Evolutionary conservation across 2,329 filamentous ascomycete species (phyloP).

Genomic region (Elsinoe fawcettii): DNA sequence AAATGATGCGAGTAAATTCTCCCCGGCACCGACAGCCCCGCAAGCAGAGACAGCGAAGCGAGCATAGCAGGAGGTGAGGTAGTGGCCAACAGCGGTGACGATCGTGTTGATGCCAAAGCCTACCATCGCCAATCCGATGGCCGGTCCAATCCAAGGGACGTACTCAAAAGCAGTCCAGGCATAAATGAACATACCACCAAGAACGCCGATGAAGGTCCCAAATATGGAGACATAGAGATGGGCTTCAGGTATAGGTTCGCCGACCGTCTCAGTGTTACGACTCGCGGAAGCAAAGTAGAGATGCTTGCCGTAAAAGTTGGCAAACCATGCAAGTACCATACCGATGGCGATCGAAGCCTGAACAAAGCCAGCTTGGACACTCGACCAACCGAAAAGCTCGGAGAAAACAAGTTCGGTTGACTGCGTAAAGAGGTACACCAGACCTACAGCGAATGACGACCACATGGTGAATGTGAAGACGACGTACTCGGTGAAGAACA

Average conservation of each 20-base stretch:
- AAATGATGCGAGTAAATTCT: constrained; percentile 43
- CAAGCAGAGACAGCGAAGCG: constrained; percentile 44
- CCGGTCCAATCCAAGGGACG: constrained; percentile 42
- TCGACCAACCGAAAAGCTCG: constrained; percentile 34
- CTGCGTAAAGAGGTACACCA: constrained; percentile 45
- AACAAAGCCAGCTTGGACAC: constrained; percentile 37
- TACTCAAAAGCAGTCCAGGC: constrained; percentile 41
- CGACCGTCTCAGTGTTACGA: constrained; percentile 31
- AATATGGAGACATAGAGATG: constrained; percentile 39
- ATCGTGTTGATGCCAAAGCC: constrained; percentile 44
- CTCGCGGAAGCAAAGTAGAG: constrained; percentile 36
- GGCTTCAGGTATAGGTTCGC: constrained; percentile 39
- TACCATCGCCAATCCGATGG: constrained; percentile 41
- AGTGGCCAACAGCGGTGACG: constrained; percentile 41
- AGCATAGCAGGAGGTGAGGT: constrained; percentile 44
- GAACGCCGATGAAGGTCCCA: constrained; percentile 39
- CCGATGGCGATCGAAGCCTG: constrained; percentile 41
- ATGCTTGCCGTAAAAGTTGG: constrained; percentile 28
- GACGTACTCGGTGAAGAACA: constrained; percentile 44
- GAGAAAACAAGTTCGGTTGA: constrained; percentile 39
- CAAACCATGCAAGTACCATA: constrained; percentile 36
- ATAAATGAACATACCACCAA: constrained; percentile 45
- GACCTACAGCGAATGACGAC: constrained; percentile 42
- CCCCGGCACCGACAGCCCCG: constrained; percentile 41
- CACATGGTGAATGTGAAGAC: constrained; percentile 43